Evolutionary conservation across 75 land plant genomes (phyloP).

Genomic region (Sequoia sempervirens): DNA sequence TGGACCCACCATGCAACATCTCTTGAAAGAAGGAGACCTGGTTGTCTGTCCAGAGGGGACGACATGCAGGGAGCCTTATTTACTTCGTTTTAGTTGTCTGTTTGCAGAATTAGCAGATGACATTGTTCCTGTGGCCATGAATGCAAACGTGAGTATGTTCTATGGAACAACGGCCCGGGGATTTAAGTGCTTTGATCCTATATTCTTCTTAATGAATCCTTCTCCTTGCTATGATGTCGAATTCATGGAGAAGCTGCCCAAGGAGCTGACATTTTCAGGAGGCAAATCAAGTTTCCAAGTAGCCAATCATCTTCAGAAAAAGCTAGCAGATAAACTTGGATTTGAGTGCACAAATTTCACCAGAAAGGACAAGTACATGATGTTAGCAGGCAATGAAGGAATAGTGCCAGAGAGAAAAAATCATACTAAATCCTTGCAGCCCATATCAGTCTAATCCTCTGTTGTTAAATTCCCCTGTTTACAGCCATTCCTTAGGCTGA

Average conservation of each 20-base stretch:
- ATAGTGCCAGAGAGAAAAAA: neutral
- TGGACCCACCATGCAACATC: conserved; percentile 39
- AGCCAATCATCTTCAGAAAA: conserved; percentile 48
- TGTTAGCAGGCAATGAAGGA: conserved; percentile 62
- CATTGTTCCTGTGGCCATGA: conserved; percentile 57
- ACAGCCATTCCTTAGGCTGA: neutral
- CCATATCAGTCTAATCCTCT: neutral
- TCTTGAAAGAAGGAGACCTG: conserved; percentile 61
- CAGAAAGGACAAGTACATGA: conserved; percentile 51
- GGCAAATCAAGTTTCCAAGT: conserved; percentile 55
- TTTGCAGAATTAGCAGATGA: conserved; percentile 66
- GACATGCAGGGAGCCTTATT: conserved; percentile 64
- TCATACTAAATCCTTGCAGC: neutral
- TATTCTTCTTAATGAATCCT: conserved; percentile 65
- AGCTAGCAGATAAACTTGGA: conserved; percentile 43
- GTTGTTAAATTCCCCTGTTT: neutral
- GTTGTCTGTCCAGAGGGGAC: conserved; percentile 96
- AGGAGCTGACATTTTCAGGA: conserved; percentile 44
- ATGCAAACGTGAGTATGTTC: conserved; percentile 34
- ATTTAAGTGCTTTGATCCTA: conserved; percentile 51
- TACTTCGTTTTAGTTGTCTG: conserved; percentile 53
- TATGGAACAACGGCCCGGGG: conserved; percentile 67
- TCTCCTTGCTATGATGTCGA: conserved; percentile 32
- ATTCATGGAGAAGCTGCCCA: conserved; percentile 38
- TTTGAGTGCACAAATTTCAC: conserved; percentile 59